Conservation (phyloP, 306 rosid species). For the Vigna radiata region DNA sequence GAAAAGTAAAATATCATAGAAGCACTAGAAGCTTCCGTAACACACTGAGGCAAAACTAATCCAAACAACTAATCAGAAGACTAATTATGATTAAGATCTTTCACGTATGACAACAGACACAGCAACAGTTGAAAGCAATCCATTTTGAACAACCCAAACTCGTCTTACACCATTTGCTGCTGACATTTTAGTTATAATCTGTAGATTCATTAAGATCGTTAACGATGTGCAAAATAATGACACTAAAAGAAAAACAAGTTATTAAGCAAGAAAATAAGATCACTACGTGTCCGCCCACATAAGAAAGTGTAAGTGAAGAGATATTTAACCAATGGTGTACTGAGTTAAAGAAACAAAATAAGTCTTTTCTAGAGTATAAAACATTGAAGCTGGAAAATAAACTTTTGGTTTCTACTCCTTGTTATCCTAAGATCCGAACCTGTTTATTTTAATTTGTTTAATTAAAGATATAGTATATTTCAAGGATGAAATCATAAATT, state of each 20-base stretch:
- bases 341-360: slow-evolving; percentile 34
- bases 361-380: neutral
- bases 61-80: no score
- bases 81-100: no score
- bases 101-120: slow-evolving; percentile 96
- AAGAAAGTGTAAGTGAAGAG: slow-evolving; percentile 14
- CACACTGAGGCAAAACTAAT: no score
- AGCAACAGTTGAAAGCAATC: slow-evolving; percentile 97
- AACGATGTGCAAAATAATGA: neutral
- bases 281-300: neutral
- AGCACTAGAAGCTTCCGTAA: no score
- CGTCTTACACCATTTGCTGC: slow-evolving; percentile 96
- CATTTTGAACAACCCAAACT: slow-evolving; percentile 94
- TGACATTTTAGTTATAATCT: slow-evolving; percentile 89
- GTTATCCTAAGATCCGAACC: slow-evolving; percentile 3
- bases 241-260: slow-evolving; percentile 22
- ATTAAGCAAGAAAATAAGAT: neutral
- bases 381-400: slow-evolving; percentile 20
- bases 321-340: slow-evolving; percentile 14
- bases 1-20: no score
- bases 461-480: slow-evolving; percentile 17
- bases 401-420: slow-evolving; percentile 17
- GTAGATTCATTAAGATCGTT: slow-evolving; percentile 42
- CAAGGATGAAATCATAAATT: no score
- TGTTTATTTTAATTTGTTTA: neutral